These are phyloP conservation scores for Clohesyomyces aquaticus DNA, from an alignment of 495 filamentous ascomycete genomes.

Conservation along the genomic window DNA sequence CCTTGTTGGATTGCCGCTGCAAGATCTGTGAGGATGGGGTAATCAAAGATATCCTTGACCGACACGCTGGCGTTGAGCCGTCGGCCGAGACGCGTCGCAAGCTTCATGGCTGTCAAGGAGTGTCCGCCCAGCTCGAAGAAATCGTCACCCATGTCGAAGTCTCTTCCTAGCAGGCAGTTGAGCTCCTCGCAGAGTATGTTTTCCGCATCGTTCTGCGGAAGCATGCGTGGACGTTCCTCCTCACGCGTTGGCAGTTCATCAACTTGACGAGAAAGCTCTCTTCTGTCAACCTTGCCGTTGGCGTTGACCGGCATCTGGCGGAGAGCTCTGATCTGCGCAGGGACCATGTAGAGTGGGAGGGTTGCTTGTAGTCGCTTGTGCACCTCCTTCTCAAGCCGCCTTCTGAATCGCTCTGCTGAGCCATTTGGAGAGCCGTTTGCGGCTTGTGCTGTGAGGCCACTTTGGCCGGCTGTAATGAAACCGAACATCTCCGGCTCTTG, in stretches of 20 bases:
- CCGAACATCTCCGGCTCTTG: neutral
- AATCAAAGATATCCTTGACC: neutral
- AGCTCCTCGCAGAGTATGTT: neutral
- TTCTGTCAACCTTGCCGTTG: neutral
- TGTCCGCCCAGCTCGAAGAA: neutral
- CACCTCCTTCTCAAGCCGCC: neutral
- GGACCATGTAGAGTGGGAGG: neutral
- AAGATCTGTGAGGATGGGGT: neutral
- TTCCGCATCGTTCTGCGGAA: neutral
- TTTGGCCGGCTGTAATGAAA: too few relatives aligned
- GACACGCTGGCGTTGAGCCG: neutral
- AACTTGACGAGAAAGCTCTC: neutral
- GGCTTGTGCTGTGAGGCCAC: too few relatives aligned
- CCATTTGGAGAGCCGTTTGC: too few relatives aligned
- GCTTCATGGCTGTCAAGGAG: neutral
- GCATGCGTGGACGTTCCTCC: neutral
- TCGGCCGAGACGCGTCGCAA: neutral
- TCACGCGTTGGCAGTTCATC: neutral
- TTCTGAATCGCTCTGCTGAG: too few relatives aligned
- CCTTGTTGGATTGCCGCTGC: neutral
- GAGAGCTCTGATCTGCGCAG: neutral
- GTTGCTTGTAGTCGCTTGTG: neutral
- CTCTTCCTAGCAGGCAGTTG: neutral
- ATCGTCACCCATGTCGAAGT: neutral
- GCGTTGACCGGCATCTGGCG: neutral